Evolutionary conservation across 169 alveolate genomes (phyloP), one percentile per base, ranked within the genome.

Genomic region (Plasmodium inui): DNA sequence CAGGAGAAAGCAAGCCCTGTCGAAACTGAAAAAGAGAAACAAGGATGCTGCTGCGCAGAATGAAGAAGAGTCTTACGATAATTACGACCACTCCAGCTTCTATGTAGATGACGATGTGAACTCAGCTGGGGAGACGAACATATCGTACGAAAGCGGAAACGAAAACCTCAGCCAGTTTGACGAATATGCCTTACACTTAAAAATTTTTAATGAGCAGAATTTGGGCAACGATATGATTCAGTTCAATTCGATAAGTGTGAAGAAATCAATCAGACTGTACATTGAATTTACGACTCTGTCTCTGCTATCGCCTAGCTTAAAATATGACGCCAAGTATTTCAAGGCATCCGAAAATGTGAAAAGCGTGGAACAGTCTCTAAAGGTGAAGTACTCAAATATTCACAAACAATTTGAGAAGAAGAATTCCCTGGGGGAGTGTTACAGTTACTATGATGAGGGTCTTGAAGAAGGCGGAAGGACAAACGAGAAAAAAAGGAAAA

Each of bases 281-380:
- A 89, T 79, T 28, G 94, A 89, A 79, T 89, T 89, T 89, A 89
- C 82, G 44, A 22, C 83, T 61, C 71, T 89, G 44, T 89, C 94
- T 78, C 41, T 89, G 12, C 19, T 89, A 67, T 89, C 94, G 9
- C 94, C 94, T n/a, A 89, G 73, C 26, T 79, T 78, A 12, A 41
- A 89, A 39, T 89, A 89, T 70, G 79, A 89, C 10, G 34, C 74
- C 12, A 72, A 89, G 17, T 89, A 78, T 57, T 89, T 79, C 73
- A 79, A 89, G 41, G 72, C 28, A 10, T 89, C 94, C 12, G 90
- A 89, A 28, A 80, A 37, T 79, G 55, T 80, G 71, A 71, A 41
- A 12, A 79, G 44, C 26, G 30, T 72, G 32, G 82, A 57, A 41
- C 28, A 41, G 28, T n/a, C 46, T 2, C 73, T 89, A 12, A 89